A percentile compares a stretch with the other conserved stretches of the same genome.
phyloP scores from a whole-genome alignment of 1,284 basidiomycete species.

The Malassezia japonica region DNA sequence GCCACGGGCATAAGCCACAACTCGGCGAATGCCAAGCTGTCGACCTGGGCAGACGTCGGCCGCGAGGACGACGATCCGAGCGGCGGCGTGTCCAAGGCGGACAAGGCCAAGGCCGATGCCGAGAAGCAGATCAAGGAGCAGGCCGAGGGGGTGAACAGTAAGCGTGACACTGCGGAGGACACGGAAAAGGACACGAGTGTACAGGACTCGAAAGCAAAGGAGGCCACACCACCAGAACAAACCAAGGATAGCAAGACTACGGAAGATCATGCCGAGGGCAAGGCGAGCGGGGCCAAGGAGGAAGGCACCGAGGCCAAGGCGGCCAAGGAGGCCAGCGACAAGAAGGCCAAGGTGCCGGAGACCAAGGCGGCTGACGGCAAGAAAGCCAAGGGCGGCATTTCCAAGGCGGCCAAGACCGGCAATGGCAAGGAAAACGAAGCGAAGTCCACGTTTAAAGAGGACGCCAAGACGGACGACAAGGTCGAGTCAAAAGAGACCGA shows the following conservation, averaged over 20 bases:
- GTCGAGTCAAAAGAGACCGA: background rate
- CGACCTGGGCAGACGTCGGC: background rate
- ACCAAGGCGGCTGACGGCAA: background rate
- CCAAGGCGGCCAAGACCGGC: too few species aligned
- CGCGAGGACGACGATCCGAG: background rate
- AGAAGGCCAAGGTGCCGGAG: background rate
- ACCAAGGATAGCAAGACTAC: too few species aligned
- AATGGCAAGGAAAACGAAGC: too few species aligned
- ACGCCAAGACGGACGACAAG: background rate
- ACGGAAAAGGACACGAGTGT: too few species aligned
- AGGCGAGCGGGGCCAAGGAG: background rate
- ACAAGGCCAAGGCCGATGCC: background rate
- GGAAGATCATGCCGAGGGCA: too few species aligned
- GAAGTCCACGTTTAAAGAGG: background rate
- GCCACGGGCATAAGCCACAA: background rate
- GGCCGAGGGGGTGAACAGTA: background rate
- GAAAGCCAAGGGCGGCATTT: too few species aligned
- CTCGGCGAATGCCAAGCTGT: background rate
- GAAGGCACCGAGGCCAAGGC: background rate
- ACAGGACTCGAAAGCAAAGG: too few species aligned
- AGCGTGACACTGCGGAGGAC: too few species aligned
- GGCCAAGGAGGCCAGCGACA: background rate
- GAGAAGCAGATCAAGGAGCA: background rate
- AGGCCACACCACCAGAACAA: too few species aligned
- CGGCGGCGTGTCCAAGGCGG: background rate